Evolutionary conservation across 73 alveolate species (phyloP).

Genomic region (Stentor roeselii): DNA sequence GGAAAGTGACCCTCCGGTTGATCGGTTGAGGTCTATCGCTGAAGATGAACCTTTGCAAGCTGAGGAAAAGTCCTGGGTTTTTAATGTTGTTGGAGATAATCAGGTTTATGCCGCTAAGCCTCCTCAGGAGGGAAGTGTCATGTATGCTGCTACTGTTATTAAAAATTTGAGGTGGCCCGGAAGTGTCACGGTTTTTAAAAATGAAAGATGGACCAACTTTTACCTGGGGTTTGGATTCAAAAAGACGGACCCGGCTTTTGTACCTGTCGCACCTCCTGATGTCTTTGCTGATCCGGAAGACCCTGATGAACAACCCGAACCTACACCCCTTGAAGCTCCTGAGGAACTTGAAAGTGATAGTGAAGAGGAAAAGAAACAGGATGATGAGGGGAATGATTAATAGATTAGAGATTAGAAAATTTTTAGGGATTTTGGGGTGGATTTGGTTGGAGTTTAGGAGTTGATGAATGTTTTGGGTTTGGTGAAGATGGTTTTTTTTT

Average conservation of each 20-base stretch:
- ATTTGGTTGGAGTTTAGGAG: neutral
- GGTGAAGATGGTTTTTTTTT: too few relatives aligned
- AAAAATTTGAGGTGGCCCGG: conserved; percentile 81
- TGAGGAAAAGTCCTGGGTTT: conserved; percentile 61
- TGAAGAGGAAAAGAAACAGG: conserved; percentile 34
- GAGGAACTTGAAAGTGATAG: conserved; percentile 45
- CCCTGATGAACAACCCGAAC: conserved; percentile 74
- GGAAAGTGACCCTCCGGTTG: conserved; percentile 63
- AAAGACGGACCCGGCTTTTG: conserved; percentile 52
- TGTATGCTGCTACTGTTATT: conserved; percentile 57
- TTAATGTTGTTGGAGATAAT: conserved; percentile 65
- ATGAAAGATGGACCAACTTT: conserved; percentile 61
- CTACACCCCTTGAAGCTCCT: conserved; percentile 61
- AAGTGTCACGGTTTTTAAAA: conserved; percentile 58
- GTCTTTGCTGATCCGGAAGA: conserved; percentile 66
- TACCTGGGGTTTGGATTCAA: conserved; percentile 85
- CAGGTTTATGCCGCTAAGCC: conserved; percentile 50
- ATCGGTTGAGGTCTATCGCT: conserved; percentile 56
- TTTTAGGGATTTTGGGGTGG: neutral
- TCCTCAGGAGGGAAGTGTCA: conserved; percentile 49
- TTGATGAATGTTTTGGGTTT: neutral
- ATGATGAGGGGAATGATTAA: conserved; percentile 34
- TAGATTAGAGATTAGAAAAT: too few relatives aligned
- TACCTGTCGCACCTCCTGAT: conserved; percentile 65
- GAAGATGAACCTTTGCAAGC: conserved; percentile 66